A percentile compares a stretch with the other conserved stretches of the same genome.
phyloP scores from a whole-genome alignment of 116 monocot species.

The Cymodocea nodosa region DNA sequence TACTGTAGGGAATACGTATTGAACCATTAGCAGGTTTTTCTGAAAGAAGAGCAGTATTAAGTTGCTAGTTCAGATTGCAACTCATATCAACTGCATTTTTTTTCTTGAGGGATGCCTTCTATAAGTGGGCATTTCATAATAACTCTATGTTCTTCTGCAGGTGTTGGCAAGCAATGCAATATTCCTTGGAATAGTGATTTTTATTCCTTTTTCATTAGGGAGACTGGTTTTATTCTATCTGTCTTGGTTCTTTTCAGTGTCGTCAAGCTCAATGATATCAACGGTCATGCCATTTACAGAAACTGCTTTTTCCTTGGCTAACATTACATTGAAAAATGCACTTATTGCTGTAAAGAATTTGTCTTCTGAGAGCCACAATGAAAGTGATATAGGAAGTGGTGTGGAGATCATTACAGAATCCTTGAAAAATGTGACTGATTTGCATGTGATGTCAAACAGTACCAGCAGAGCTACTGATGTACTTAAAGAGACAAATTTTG shows the following conservation, averaged over 20 bases:
- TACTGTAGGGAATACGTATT: too few species aligned
- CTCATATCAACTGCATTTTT: too few species aligned
- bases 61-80: too few species aligned
- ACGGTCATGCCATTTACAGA: constrained; percentile 61
- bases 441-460: constrained; percentile 19
- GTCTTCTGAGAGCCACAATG: constrained; percentile 46
- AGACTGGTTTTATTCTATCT: constrained; percentile 68
- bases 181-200: constrained; percentile 80
- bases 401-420: constrained; percentile 37
- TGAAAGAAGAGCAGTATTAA: too few species aligned
- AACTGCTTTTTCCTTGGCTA: constrained; percentile 60
- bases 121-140: not conserved
- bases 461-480: constrained; percentile 24
- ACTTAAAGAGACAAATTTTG: constrained; percentile 28
- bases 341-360: constrained; percentile 52
- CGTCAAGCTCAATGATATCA: constrained; percentile 54
- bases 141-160: constrained; percentile 17
- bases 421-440: constrained; percentile 42
- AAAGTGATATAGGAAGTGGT: constrained; percentile 32
- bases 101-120: not conserved
- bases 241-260: constrained; percentile 73
- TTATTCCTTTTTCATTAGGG: constrained; percentile 88
- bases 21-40: too few species aligned
- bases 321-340: constrained; percentile 70
- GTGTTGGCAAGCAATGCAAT: constrained; percentile 99